A percentile compares a stretch with the other conserved stretches of the same genome.
phyloP scores from a whole-genome alignment of 1,284 basidiomycete genomes.

The Porodaedalea pini region DNA sequence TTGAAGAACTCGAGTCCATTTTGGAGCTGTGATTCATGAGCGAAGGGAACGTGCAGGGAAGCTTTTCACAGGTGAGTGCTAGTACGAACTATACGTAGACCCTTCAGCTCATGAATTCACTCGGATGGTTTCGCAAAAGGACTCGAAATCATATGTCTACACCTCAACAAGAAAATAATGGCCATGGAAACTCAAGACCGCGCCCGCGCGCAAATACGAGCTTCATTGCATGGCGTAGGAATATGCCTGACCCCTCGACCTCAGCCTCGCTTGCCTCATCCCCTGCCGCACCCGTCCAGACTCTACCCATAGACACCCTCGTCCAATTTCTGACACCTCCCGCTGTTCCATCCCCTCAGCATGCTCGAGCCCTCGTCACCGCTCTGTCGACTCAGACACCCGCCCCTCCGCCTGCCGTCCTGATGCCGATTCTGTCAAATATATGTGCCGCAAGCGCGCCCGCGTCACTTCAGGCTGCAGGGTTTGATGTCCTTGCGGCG shows the following conservation, averaged over 20 bases:
- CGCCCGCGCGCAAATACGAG: slow-evolving; percentile 20
- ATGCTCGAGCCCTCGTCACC: slow-evolving; percentile 40
- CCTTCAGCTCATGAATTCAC: slow-evolving; percentile 3
- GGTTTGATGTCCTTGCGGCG: slow-evolving; percentile 65
- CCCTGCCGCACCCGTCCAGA: slow-evolving; percentile 21
- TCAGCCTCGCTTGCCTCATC: slow-evolving; percentile 14
- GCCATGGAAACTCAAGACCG: slow-evolving; percentile 8
- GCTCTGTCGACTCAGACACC: slow-evolving; percentile 46
- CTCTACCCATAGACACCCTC: slow-evolving; percentile 43
- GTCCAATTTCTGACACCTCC: slow-evolving; percentile 52
- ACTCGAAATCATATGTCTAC: not conserved
- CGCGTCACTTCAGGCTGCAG: slow-evolving; percentile 53
- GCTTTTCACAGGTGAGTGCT: slow-evolving; percentile 7
- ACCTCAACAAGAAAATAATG: slow-evolving; percentile 9
- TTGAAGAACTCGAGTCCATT: not conserved
- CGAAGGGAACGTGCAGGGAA: slow-evolving; percentile 11
- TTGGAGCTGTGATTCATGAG: slow-evolving; percentile 18
- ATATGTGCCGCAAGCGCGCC: slow-evolving; percentile 55
- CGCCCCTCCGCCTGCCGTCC: slow-evolving; percentile 40
- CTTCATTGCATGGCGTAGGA: slow-evolving; percentile 19
- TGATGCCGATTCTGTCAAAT: slow-evolving; percentile 55
- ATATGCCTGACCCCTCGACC: slow-evolving; percentile 15
- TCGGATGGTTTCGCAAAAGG: not conserved
- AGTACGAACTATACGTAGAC: not conserved
- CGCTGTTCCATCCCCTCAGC: slow-evolving; percentile 50